Evolutionary conservation across 805 yeast species (phyloP).

Genomic region (Wickerhamiella kurtzmanii): DNA sequence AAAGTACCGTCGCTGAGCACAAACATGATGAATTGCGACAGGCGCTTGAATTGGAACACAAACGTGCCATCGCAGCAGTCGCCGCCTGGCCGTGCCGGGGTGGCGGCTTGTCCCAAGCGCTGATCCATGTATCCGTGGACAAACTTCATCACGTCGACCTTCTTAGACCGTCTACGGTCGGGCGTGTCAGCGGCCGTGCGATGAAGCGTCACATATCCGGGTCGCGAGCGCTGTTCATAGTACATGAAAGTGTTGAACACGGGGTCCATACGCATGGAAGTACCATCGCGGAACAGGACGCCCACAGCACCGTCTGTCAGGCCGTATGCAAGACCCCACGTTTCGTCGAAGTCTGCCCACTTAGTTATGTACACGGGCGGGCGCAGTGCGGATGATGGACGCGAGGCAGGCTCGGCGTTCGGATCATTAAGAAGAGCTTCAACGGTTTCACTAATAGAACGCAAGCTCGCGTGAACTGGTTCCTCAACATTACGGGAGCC

Average conservation of each 20-base stretch:
- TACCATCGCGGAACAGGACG: constrained; percentile 73
- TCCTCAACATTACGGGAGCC: too few relatives aligned
- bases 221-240: constrained; percentile 41
- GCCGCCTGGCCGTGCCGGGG: constrained; percentile 40
- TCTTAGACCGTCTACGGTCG: constrained; percentile 30
- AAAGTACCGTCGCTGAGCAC: constrained; percentile 82
- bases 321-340: constrained; percentile 90
- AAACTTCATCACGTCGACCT: constrained; percentile 73
- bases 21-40: constrained; percentile 74
- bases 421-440: neutral
- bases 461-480: neutral
- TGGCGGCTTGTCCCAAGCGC: constrained; percentile 49
- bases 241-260: constrained; percentile 38
- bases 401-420: neutral
- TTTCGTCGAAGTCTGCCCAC: constrained; percentile 97
- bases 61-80: constrained; percentile 32
- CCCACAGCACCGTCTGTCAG: constrained; percentile 82
- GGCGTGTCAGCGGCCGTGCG: constrained; percentile 31
- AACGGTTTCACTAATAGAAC: neutral
- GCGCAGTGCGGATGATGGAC: neutral
- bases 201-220: constrained; percentile 17
- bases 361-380: constrained; percentile 51
- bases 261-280: constrained; percentile 58
- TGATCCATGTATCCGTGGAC: constrained; percentile 88
- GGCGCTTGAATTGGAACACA: constrained; percentile 70